These are phyloP conservation scores for Naganishia albida DNA, from an alignment of 1,284 basidiomycete genomes.

Conservation along the genomic window DNA sequence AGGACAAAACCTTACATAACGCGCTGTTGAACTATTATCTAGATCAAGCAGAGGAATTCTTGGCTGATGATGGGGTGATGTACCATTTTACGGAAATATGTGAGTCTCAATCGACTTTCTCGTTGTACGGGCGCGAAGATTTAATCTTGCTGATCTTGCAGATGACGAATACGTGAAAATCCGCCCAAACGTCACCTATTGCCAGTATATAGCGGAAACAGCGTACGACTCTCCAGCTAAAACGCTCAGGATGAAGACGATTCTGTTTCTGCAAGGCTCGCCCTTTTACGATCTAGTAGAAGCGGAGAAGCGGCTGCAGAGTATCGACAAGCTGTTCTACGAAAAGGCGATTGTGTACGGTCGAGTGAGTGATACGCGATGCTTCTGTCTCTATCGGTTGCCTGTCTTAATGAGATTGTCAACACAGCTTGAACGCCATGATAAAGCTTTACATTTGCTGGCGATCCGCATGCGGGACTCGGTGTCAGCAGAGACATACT, in stretches of 20 bases:
- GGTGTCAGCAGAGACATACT: slow-evolving; percentile 76
- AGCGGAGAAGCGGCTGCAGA: slow-evolving; percentile 59
- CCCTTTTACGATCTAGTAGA: slow-evolving; percentile 63
- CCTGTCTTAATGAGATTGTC: not conserved
- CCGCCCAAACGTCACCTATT: slow-evolving; percentile 29
- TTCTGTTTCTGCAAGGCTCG: slow-evolving; percentile 76
- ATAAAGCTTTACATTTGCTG: slow-evolving; percentile 66
- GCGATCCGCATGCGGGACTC: slow-evolving; percentile 71
- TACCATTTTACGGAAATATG: slow-evolving; percentile 53
- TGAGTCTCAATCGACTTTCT: slow-evolving; percentile 35
- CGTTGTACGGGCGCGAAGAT: not conserved
- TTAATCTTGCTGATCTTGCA: slow-evolving; percentile 21
- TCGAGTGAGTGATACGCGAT: slow-evolving; percentile 60
- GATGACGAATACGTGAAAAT: slow-evolving; percentile 47
- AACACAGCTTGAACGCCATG: slow-evolving; percentile 65
- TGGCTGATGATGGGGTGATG: slow-evolving; percentile 50
- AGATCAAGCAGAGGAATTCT: slow-evolving; percentile 39
- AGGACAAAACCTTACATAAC: slow-evolving; percentile 45
- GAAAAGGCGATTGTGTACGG: slow-evolving; percentile 79
- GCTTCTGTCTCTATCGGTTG: not conserved
- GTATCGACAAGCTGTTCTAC: slow-evolving; percentile 60
- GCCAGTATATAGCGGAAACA: slow-evolving; percentile 48
- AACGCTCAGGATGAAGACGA: slow-evolving; percentile 68
- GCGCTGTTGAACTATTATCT: slow-evolving; percentile 42
- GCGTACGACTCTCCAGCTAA: slow-evolving; percentile 71